Evolutionary conservation across 2,329 filamentous ascomycete genomes (phyloP), one percentile per base, ranked within the genome.

Genomic region (Penicillium digitatum): DNA sequence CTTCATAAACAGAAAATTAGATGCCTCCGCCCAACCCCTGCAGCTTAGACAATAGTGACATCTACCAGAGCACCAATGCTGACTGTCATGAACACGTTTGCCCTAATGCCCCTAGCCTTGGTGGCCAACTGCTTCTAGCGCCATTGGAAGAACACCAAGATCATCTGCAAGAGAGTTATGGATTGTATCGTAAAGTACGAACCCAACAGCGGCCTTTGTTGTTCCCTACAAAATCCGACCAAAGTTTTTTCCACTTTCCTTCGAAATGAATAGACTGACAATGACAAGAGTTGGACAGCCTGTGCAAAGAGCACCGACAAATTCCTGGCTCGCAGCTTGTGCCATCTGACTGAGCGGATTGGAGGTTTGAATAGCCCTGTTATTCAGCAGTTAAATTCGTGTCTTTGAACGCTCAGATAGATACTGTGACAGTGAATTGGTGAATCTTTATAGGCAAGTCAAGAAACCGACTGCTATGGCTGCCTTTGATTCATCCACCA

Each of bases 381-480:
- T 37, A 18, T 58, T 37, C 9, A 62, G 27, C 26, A 63, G 27
- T 24, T 63, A 59, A n/a, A 62, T 53, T 7, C 59, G 59, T 40
- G 60, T 60, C 70, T 88, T 88, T 51, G 84, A 83, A 62, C 86
- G 88, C 65, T 87, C 85, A 62, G 87, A 82, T 0, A 85, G 85
- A 67, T 87, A 87, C 74, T 79, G 55, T 1, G 24, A 11, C 10
- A 34, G 24, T 58, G 27, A 60, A 32, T 35, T n/a, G 3, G 22
- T 32, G 18, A 22, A 26, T 8, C 5, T 5, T 3, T 22, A 24
- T n/a, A 10, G 18, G 18, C n/a, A 16, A 10, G 22, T 16, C 14
- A 14, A 16, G 10, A 54, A 16, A 62, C 67, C 46, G 48, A 78
- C 76, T 4, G 81, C 83, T 20, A 76, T 69, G 3, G 76, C 72